Percentiles rank a stretch among this genome's conserved stretches.
phyloP scores from a whole-genome alignment of 2,329 filamentous ascomycete species.

The Dothistroma pini region DNA sequence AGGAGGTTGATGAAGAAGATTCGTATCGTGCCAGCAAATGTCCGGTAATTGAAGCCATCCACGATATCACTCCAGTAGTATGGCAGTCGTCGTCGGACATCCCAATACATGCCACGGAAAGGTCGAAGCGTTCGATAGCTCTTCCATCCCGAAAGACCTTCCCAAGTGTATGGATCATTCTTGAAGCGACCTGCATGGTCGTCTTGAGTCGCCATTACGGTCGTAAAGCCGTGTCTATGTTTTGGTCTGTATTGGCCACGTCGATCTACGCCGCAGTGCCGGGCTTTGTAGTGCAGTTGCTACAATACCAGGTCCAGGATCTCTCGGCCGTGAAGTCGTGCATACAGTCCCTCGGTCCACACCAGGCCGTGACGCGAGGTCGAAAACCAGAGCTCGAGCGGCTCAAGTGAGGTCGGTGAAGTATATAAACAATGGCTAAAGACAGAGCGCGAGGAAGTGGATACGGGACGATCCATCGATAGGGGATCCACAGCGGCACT shows the following conservation, averaged over 20 bases:
- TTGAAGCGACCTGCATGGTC: constrained; percentile 18
- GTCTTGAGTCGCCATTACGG: constrained; percentile 5
- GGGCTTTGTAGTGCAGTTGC: not conserved
- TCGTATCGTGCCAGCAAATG: constrained; percentile 52
- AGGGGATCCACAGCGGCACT: not conserved
- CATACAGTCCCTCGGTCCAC: not conserved
- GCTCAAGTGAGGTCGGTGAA: not conserved
- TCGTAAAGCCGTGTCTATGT: not conserved
- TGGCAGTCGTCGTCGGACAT: constrained; percentile 50
- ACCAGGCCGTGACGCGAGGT: not conserved
- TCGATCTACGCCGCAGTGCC: not conserved
- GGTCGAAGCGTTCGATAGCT: constrained; percentile 41
- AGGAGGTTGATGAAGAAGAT: constrained; percentile 60
- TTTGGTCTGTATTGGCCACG: not conserved
- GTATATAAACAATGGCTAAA: not conserved
- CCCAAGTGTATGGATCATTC: constrained; percentile 38
- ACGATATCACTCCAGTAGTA: constrained; percentile 56
- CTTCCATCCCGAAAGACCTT: constrained; percentile 35
- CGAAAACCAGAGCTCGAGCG: not conserved
- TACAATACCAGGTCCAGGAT: not conserved
- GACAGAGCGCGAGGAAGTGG: not conserved
- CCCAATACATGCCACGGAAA: constrained; percentile 53
- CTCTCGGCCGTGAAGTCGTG: not conserved
- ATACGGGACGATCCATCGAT: not conserved
- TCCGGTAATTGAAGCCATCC: constrained; percentile 55